phyloP scores from a whole-genome alignment of 2,329 filamentous ascomycete species.

The Dichotomopilus funicola region DNA sequence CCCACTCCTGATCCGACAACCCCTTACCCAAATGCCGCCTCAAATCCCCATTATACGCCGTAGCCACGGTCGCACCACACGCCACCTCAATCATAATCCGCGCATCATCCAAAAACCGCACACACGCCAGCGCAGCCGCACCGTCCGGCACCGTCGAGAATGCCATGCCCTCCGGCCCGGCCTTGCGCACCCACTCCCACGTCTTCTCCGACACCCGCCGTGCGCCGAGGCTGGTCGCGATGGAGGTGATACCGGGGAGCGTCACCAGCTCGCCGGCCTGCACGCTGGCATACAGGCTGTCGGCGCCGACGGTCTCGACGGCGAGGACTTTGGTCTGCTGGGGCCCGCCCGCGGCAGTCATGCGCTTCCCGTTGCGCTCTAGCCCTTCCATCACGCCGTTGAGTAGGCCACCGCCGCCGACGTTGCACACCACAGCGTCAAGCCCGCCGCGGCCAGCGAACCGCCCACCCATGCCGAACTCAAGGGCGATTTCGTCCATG shows the following conservation, averaged over 20 bases:
- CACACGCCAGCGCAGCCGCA: constrained; percentile 72
- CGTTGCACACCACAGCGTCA: constrained; percentile 61
- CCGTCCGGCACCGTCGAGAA: constrained; percentile 63
- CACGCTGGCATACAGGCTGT: constrained; percentile 55
- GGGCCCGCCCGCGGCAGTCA: constrained; percentile 18
- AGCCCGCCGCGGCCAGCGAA: constrained; percentile 38
- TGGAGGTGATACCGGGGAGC: constrained; percentile 61
- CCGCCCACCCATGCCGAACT: constrained; percentile 29
- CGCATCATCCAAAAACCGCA: constrained; percentile 74
- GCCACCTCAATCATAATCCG: constrained; percentile 74
- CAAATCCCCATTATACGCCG: constrained; percentile 58
- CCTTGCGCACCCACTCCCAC: constrained; percentile 52
- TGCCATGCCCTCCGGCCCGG: constrained; percentile 34
- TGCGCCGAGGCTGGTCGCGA: constrained; percentile 65
- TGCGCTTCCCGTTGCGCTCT: constrained; percentile 9
- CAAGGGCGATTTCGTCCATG: constrained; percentile 39
- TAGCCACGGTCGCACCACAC: constrained; percentile 73
- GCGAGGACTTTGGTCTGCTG: constrained; percentile 50
- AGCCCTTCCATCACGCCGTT: constrained; percentile 61
- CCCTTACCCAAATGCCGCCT: constrained; percentile 51
- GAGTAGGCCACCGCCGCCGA: constrained; percentile 65
- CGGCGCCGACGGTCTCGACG: constrained; percentile 66
- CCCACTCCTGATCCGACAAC: constrained; percentile 50
- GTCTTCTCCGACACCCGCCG: constrained; percentile 52
- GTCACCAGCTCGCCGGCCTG: constrained; percentile 49